Evolutionary conservation across 768 basidiomycete species (phyloP), one percentile per base, ranked within the genome.

Genomic region (Suillus bovinus): DNA sequence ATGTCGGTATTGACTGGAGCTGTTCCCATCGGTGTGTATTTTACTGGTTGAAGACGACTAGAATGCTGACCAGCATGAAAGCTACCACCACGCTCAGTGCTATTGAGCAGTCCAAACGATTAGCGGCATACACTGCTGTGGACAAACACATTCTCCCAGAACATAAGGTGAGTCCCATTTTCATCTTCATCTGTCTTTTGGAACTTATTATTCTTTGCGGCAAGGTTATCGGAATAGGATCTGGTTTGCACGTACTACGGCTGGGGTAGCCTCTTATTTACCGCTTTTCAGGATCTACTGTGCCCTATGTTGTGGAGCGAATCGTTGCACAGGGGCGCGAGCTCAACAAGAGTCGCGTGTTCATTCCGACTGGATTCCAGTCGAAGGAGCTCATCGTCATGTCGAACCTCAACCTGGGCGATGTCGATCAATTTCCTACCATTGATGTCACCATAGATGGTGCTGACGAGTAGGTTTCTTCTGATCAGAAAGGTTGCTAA

Each of bases 381-480:
- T 95, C 93, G 17, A 96, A 94, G 72, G 88, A 97, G 71, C 86
- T 99, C 63, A 99, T 99, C 71, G 87, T 98, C 59, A 81, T 82
- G 50, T 86, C 88, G 29, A 84, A 87, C 7, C 80, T 97, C 16
- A 84, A 75, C 36, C 84, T 97, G 5, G 96, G 94, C 38, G 96
- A 97, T 70, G 87, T 95, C 16, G 91, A 94, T 70, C 89, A 94
- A 72, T 95, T 90, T 76, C 88, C 91, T 5, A 79, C 81, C 2
- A 89, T 99, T 60, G 97, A 99, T 69, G 93, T 99, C n/a, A 98
- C 96, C 1, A 86, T 99, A 47, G 97, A 99, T 71, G 96, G 96
- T 49, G 96, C 96, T 3, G 96, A 99, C 65, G 96, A 98, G 93
- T 96, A 67, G 66, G 92, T 76, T 1, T 9, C 49, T 1, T 58